A percentile compares a stretch with the other conserved stretches of the same genome.
Evolutionary conservation across 2,329 filamentous ascomycete species (phyloP).

Genomic region (Capronia americana): DNA sequence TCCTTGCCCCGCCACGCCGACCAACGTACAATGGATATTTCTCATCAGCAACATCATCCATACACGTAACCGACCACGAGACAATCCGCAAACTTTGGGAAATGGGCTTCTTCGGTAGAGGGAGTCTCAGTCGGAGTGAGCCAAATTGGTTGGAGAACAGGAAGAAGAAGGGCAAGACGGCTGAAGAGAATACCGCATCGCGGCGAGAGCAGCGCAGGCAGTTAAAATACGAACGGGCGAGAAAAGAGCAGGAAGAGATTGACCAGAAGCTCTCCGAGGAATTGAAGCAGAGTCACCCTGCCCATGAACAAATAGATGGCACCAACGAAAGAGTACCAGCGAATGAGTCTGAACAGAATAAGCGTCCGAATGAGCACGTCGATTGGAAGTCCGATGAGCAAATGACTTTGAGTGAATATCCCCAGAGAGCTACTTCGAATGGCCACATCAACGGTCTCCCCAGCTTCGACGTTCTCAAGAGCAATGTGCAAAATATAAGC

Average conservation of each 20-base stretch:
- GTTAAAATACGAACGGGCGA: conserved; percentile 91
- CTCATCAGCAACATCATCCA: conserved; percentile 78
- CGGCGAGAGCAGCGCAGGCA: conserved; percentile 80
- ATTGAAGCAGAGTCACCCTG: conserved; percentile 32
- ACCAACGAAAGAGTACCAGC: conserved; percentile 65
- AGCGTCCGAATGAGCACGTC: neutral
- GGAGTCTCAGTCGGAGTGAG: conserved; percentile 89
- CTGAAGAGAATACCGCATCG: conserved; percentile 78
- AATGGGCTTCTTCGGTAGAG: conserved; percentile 97
- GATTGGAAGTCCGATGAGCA: conserved; percentile 56
- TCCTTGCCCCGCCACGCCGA: conserved; percentile 67
- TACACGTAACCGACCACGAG: conserved; percentile 79
- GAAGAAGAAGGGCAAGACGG: conserved; percentile 76
- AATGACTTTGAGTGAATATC: conserved; percentile 64
- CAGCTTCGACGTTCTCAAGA: conserved; percentile 34
- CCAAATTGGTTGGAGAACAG: conserved; percentile 90
- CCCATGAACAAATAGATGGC: conserved; percentile 2
- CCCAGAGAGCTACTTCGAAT: conserved; percentile 13
- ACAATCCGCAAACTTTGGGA: conserved; percentile 88
- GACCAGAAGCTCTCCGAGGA: conserved; percentile 71
- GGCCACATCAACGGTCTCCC: conserved; percentile 21
- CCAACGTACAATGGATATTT: conserved; percentile 75
- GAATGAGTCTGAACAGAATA: conserved; percentile 52
- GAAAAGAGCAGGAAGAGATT: conserved; percentile 82
- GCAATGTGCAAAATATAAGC: conserved; percentile 34